phyloP scores from a whole-genome alignment of 305 asterid species.

The Andrographis paniculata region DNA sequence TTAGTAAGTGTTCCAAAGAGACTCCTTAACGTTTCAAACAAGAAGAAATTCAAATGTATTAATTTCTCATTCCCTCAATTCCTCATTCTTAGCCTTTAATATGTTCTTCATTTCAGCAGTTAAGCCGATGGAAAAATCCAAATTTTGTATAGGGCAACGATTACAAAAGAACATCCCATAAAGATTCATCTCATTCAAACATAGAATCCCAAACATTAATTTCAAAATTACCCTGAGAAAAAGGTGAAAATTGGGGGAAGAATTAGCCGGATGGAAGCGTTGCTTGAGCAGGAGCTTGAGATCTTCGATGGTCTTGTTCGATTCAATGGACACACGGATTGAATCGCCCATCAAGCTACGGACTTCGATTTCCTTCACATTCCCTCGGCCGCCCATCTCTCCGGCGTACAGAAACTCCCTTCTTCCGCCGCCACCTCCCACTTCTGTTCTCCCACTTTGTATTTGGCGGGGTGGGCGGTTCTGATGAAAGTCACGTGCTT shows the following conservation, averaged over 20 bases:
- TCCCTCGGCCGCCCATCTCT: conserved; percentile 29
- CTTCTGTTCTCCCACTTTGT: too few species aligned
- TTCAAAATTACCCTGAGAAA: conserved; percentile 42
- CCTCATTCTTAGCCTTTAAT: too few species aligned
- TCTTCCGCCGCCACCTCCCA: too few species aligned
- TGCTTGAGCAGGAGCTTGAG: conserved; percentile 55
- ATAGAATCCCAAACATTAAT: not conserved
- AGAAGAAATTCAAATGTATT: too few species aligned
- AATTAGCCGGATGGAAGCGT: conserved; percentile 48
- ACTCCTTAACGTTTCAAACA: too few species aligned
- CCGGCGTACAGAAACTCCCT: too few species aligned
- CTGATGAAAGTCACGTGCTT: too few species aligned
- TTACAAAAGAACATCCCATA: conserved; percentile 6
- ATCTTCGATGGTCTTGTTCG: conserved; percentile 44
- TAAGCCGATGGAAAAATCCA: too few species aligned
- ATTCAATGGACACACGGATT: conserved; percentile 28
- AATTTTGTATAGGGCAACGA: not conserved
- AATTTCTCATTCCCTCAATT: too few species aligned
- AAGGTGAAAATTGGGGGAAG: conserved; percentile 70
- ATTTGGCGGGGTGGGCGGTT: too few species aligned
- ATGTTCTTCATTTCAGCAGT: too few species aligned
- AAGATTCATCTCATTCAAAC: not conserved
- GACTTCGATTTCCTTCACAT: conserved; percentile 39
- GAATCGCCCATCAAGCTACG: conserved; percentile 80
- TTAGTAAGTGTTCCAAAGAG: too few species aligned